These are phyloP conservation scores for Phytophthora idaei DNA, from an alignment of 352 stramenopile genomes.

Conservation along the genomic window DNA sequence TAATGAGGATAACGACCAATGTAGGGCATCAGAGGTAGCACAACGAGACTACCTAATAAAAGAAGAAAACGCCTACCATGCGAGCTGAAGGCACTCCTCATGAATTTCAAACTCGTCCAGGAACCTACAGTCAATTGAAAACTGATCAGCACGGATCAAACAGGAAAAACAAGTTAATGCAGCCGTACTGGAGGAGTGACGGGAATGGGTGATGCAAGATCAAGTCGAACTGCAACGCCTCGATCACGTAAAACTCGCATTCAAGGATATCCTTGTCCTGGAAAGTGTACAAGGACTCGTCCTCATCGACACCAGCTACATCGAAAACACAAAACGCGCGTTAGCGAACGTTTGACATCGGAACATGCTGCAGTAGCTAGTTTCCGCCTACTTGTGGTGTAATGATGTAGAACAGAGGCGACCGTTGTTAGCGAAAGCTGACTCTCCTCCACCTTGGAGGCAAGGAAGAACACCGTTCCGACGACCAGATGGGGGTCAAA, in stretches of 20 bases:
- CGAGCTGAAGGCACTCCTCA: constrained; percentile 85
- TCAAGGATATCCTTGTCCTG: constrained; percentile 91
- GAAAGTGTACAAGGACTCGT: constrained; percentile 89
- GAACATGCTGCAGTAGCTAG: background rate
- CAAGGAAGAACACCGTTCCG: constrained; percentile 85
- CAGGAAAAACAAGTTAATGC: background rate
- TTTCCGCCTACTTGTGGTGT: constrained; percentile 72
- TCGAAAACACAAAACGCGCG: background rate
- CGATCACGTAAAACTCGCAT: constrained; percentile 91
- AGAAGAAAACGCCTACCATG: constrained; percentile 51
- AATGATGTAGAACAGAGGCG: constrained; percentile 83
- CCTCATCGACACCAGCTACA: constrained; percentile 79
- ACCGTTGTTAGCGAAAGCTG: constrained; percentile 82
- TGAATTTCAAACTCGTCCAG: constrained; percentile 87
- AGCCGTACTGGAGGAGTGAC: constrained; percentile 73
- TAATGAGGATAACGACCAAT: background rate
- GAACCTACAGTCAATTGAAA: constrained; percentile 44
- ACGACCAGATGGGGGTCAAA: constrained; percentile 89
- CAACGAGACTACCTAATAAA: background rate
- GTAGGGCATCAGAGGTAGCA: background rate
- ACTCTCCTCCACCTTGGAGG: constrained; percentile 89
- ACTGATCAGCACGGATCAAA: background rate
- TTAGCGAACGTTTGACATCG: background rate
- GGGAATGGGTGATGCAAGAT: constrained; percentile 89
- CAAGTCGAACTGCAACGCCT: constrained; percentile 88